Evolutionary conservation across 495 filamentous ascomycete species (phyloP).

Genomic region (Trichoderma erinaceum): DNA sequence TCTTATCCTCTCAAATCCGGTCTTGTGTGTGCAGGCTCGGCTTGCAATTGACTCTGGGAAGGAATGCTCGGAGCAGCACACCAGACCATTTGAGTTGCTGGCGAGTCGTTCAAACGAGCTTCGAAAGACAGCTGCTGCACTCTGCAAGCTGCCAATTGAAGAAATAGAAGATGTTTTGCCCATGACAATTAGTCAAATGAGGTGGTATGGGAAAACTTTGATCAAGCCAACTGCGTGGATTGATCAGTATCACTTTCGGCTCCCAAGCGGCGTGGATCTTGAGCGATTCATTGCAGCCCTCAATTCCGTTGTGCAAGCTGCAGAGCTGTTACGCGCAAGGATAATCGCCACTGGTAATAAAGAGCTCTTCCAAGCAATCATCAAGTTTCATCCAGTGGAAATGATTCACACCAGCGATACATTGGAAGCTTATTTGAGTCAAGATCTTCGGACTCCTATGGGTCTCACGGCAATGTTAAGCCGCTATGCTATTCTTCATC

Average conservation of each 20-base stretch:
- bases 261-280: background rate
- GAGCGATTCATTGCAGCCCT: background rate
- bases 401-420: background rate
- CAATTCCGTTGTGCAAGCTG: background rate
- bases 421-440: background rate
- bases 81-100: background rate
- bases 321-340: background rate
- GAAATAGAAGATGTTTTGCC: background rate
- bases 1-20: background rate
- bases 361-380: background rate
- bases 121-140: background rate
- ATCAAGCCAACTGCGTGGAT: background rate
- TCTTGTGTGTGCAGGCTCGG: background rate
- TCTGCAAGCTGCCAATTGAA: background rate
- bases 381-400: background rate
- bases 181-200: background rate
- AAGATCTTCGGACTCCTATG: background rate
- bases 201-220: background rate
- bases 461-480: background rate
- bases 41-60: background rate
- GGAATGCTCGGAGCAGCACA: background rate
- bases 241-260: background rate
- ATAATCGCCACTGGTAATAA: background rate
- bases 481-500: background rate
- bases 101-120: background rate